Conservation (phyloP, 2,329 filamentous ascomycete species). For the Acephala macrosclerotiorum region DNA sequence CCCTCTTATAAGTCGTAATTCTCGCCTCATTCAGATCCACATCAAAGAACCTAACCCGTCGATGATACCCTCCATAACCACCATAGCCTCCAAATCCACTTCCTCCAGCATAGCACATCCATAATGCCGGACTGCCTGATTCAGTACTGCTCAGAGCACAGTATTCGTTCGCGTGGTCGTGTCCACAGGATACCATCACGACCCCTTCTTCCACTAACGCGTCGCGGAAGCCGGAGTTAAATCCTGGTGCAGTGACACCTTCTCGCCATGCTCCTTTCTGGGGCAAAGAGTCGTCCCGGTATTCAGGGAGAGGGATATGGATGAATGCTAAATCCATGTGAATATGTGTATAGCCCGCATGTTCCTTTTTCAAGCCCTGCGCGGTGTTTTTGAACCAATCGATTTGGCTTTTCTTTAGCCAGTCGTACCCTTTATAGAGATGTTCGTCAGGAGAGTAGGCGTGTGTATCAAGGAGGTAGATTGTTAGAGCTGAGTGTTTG, state of each 20-base stretch:
- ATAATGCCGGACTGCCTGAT: conserved; percentile 69
- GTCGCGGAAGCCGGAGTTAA: conserved; percentile 92
- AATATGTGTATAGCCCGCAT: conserved; percentile 85
- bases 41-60: conserved; percentile 88
- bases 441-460: conserved; percentile 89
- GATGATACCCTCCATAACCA: conserved; percentile 85
- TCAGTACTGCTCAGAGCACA: conserved; percentile 69
- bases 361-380: conserved; percentile 74
- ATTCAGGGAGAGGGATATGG: conserved; percentile 95
- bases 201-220: conserved; percentile 87
- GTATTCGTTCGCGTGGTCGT: conserved; percentile 98
- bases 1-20: conserved; percentile 90
- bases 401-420: conserved; percentile 94
- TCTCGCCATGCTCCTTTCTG: conserved; percentile 80
- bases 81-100: conserved; percentile 94
- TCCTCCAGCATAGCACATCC: conserved; percentile 98
- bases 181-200: conserved; percentile 87
- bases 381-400: conserved; percentile 90
- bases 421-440: conserved; percentile 92
- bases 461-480: conserved; percentile 96
- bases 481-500: conserved; percentile 86
- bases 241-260: conserved; percentile 83
- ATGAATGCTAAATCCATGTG: conserved; percentile 98
- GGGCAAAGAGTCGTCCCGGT: conserved; percentile 66
- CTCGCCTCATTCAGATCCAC: conserved; percentile 90